Conservation (phyloP, 2,329 filamentous ascomycete species). For the Penicillium decumbens region DNA sequence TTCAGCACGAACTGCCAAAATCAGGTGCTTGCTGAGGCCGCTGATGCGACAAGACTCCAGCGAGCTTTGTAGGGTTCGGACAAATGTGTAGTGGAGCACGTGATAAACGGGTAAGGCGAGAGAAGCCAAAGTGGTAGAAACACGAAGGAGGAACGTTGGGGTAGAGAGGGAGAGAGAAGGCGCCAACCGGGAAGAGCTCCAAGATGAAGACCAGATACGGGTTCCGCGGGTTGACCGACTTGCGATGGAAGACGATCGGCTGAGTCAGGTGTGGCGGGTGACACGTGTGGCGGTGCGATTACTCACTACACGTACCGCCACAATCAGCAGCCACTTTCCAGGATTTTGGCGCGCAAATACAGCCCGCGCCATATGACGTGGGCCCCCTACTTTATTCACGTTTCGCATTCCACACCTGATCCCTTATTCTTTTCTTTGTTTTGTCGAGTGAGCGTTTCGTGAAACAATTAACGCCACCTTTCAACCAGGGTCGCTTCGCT, state of each 20-base stretch:
- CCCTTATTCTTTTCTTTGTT: background rate
- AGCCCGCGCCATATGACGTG: constrained; percentile 23
- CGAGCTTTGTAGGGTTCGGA: constrained; percentile 22
- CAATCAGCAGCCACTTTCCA: constrained; percentile 15
- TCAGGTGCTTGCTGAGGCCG: constrained; percentile 20
- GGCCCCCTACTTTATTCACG: background rate
- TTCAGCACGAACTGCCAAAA: constrained; percentile 41
- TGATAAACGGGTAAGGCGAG: background rate
- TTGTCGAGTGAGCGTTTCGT: constrained; percentile 7
- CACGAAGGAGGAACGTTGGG: constrained; percentile 1
- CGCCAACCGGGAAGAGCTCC: constrained; percentile 5
- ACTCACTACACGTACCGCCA: constrained; percentile 10
- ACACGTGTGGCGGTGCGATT: constrained; percentile 8
- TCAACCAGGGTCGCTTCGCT: background rate
- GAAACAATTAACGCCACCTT: constrained; percentile 3
- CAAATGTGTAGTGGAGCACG: constrained; percentile 15
- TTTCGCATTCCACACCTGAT: constrained; percentile 5
- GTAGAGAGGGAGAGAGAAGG: background rate
- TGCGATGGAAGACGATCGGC: constrained; percentile 11
- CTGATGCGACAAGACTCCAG: constrained; percentile 19
- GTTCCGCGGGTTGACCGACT: background rate
- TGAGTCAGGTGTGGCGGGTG: constrained; percentile 17
- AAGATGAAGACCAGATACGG: background rate
- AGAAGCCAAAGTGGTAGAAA: background rate
- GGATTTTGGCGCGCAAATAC: constrained; percentile 9